Evolutionary conservation across 352 stramenopile genomes (phyloP), one percentile per base, ranked within the genome.

Genomic region (Elongisporangium senticosum): DNA sequence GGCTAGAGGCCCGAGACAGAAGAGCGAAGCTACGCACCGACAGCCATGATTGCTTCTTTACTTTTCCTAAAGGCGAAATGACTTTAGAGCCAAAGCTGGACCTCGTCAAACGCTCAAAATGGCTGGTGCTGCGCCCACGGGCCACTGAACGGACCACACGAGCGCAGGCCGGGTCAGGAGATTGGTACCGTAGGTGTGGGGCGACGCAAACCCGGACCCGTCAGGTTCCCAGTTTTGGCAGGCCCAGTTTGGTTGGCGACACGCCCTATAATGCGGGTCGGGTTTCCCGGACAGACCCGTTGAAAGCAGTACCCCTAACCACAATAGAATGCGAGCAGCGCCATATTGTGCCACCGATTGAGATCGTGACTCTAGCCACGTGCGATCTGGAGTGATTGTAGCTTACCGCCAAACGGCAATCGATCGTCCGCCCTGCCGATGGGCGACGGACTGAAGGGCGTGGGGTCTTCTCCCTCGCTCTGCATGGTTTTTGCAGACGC

Each of bases 11-110:
- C 55, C 23, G 47, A 58, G 8, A 51, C 8, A 51, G 8, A 24
- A 22, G 33, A 19, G 48, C 17, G 21, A 20, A 21, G 59, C 39
- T 51, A 90, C 81, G 76, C 71, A 90, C 81, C 81, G 75, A 90
- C 79, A 87, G 81, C 81, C 81, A 93, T 93, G 79, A 75, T 90
- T 83, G 85, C 87, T 75, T 79, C 76, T 87, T 89, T 79, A 61
- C 61, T 75, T 77, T 88, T 88, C 73, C 71, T 89, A 90, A 93
- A 91, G 83, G 81, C 81, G 83, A 91, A 93, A 90, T 93, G 81
- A 83, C 58, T 66, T 52, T 53, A 60, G 55, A 72, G 26, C 39
- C 43, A 57, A 39, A 49, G 59, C 53, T 58, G 58, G 17, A 56
- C 55, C 52, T 61, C 52, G 49, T 56, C 53, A 40, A 64, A 66